Evolutionary conservation across 148 eudicot species (phyloP), one percentile per base, ranked within the genome.

Genomic region (Chenopodium suecicum): DNA sequence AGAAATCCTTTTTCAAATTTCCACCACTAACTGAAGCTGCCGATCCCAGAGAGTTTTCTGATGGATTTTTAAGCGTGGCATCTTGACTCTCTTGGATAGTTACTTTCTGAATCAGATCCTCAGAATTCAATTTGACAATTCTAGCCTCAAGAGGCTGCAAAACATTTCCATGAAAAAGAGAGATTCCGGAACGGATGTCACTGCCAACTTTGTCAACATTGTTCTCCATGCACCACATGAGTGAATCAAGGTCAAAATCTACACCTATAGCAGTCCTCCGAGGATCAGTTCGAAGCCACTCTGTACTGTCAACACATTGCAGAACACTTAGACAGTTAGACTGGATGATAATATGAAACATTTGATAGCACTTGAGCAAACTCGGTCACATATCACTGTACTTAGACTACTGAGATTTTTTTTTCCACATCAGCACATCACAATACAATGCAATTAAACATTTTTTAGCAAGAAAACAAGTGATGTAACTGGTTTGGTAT

Each of bases 231-330:
- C 98, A 96, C 99, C 99, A 96, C 67, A 82, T 67, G 27, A 96
- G 97, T 74, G 99, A 95, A 80, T 96, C 99, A 23, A 82, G 86
- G 87, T 96, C 99, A 71, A 96, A 86, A 90, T 96, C 99, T 80
- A 96, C 81, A 52, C 98, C 98, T 62, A 94, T 80, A 70, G 98
- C 97, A 84, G 98, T 96, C 83, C 94, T 85, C 84, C 98, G 90
- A 37, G 99, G 83, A 76, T 96, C 99, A 83, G 86, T 86, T 16
- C 86, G 89, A 31, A 94, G 94, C 99, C 99, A 96, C 81, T 94
- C 99, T 78, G 93, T 83, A 88, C 99, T 96, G 95, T 73, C 74
- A 74, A 73, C 78, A 71, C 75, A 84, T 83, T 62, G 10, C 41
- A 72, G 25, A 77, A 78, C 10, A 85, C 73, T 52, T 27, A 77